Conservation (phyloP, 2,329 filamentous ascomycete genomes). For the Helotiales sp. region DNA sequence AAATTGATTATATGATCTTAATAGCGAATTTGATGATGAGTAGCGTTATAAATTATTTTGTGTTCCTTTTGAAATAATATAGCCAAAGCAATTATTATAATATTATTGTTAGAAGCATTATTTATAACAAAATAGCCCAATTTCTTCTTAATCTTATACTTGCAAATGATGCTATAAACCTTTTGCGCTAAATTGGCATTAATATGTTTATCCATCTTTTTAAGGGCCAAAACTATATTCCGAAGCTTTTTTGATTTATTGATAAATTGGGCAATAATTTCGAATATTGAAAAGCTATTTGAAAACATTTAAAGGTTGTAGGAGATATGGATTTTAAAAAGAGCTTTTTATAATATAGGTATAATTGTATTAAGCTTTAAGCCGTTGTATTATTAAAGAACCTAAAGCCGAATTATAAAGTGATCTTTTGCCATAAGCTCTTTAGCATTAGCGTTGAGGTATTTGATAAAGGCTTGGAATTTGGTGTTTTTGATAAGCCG, state of each 20-base stretch:
- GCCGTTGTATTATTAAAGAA: not conserved
- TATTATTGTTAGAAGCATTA: not conserved
- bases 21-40: not conserved
- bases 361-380: not conserved
- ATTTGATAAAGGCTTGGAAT: too few species aligned
- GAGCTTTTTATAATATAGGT: not conserved
- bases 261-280: too few species aligned
- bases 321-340: not conserved
- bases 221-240: too few species aligned
- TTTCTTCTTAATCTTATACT: not conserved
- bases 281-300: not conserved
- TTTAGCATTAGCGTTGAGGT: too few species aligned
- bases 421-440: too few species aligned
- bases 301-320: not conserved
- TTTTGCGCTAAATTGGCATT: not conserved
- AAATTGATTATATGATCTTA: too few species aligned
- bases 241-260: too few species aligned
- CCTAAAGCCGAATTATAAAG: not conserved
- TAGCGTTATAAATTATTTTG: not conserved
- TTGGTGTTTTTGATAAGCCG: too few species aligned
- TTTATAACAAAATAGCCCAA: not conserved
- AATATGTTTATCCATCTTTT: too few species aligned
- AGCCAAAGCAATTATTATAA: not conserved
- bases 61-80: not conserved
- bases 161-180: not conserved